Conservation (phyloP, 2,329 filamentous ascomycete species). For the Sclerotinia subarctica region DNA sequence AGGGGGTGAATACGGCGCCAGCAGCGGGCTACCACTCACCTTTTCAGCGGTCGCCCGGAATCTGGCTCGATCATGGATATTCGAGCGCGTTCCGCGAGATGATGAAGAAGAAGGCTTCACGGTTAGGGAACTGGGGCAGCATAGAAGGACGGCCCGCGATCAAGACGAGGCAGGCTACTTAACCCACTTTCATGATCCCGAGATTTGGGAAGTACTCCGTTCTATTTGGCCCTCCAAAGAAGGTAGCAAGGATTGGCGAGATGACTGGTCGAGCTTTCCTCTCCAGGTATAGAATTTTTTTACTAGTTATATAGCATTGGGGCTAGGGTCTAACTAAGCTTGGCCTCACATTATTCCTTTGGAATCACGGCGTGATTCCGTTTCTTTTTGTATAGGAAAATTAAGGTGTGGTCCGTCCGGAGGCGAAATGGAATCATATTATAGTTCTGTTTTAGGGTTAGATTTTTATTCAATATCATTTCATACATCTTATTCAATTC, state of each 20-base stretch:
- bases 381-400: too few species aligned
- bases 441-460: too few species aligned
- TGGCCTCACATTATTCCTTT: too few species aligned
- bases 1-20: constrained; percentile 9
- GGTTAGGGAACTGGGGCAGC: constrained; percentile 20
- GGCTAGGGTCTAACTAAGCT: too few species aligned
- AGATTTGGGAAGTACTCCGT: constrained; percentile 19
- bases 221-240: constrained; percentile 21
- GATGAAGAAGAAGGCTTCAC: constrained; percentile 16
- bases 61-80: constrained; percentile 22
- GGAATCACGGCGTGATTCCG: too few species aligned
- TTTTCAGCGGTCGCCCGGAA: constrained; percentile 8
- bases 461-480: too few species aligned
- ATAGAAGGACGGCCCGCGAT: constrained; percentile 14
- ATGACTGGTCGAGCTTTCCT: constrained; percentile 23
- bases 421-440: too few species aligned
- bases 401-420: too few species aligned
- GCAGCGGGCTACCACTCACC: background rate
- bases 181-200: background rate
- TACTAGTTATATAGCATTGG: too few species aligned
- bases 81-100: constrained; percentile 22
- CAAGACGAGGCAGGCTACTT: background rate
- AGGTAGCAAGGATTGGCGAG: constrained; percentile 22
- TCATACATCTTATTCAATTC: too few species aligned
- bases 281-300: background rate